Percentiles rank a stretch among this genome's conserved stretches.
These are phyloP conservation scores for Cajanus cajan DNA, from an alignment of 306 rosid genomes.

Conservation along the genomic window DNA sequence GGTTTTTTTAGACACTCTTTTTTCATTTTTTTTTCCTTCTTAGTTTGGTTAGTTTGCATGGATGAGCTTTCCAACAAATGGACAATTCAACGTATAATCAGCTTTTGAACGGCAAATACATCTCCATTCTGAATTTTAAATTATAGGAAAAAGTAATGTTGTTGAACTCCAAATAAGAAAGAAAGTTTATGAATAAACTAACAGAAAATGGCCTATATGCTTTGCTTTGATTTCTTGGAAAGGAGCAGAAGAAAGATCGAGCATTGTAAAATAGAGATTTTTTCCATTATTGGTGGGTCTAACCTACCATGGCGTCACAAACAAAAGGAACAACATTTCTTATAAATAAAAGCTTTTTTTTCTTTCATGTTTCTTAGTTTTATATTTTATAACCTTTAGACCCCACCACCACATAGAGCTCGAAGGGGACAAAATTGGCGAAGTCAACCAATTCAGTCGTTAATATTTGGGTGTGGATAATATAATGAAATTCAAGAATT, in stretches of 20 bases:
- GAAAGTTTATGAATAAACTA: conserved; percentile 1
- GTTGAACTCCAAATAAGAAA: not conserved
- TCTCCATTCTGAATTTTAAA: not conserved
- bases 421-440: conserved; percentile 26
- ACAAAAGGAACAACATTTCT: conserved; percentile 42
- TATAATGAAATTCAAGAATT: not conserved
- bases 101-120: conserved; percentile 34
- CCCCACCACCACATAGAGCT: conserved; percentile 31
- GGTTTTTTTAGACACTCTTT: not conserved
- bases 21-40: not conserved
- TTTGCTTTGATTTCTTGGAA: conserved; percentile 24
- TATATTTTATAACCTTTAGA: conserved; percentile 5
- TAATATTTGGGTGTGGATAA: conserved; percentile 31
- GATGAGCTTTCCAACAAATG: conserved; percentile 33
- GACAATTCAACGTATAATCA: conserved; percentile 32
- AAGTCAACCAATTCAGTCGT: conserved; percentile 34
- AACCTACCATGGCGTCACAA: conserved; percentile 34
- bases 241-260: conserved; percentile 31
- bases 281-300: conserved; percentile 34
- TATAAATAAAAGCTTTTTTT: conserved; percentile 30
- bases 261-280: conserved; percentile 27
- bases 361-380: conserved; percentile 14
- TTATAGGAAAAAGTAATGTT: not conserved
- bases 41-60: conserved; percentile 27
- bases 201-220: not conserved